These are phyloP conservation scores for Cyberlindnera saturnus DNA, from an alignment of 805 yeast genomes.

Conservation along the genomic window DNA sequence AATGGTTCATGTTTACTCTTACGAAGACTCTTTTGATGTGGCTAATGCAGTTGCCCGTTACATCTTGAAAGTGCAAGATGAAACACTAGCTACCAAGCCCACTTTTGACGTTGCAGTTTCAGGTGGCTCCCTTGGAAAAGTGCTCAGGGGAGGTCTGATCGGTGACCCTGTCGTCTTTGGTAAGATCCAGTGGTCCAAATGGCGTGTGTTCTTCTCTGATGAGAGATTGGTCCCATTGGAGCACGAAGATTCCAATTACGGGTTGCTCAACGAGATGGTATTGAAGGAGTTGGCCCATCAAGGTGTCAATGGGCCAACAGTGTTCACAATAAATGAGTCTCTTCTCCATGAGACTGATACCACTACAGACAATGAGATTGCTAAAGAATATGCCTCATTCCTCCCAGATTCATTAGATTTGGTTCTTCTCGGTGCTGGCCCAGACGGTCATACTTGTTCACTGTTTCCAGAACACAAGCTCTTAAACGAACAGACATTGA, in stretches of 20 bases:
- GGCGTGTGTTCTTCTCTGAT: slow-evolving; percentile 85
- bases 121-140: slow-evolving; percentile 87
- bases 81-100: slow-evolving; percentile 39
- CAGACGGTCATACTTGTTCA: slow-evolving; percentile 95
- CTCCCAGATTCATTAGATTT: slow-evolving; percentile 57
- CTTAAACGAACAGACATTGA: slow-evolving; percentile 44
- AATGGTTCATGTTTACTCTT: slow-evolving; percentile 34
- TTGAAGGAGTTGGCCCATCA: slow-evolving; percentile 31
- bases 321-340: slow-evolving; percentile 59
- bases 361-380: slow-evolving; percentile 43
- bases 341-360: slow-evolving; percentile 52
- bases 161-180: slow-evolving; percentile 40
- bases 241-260: slow-evolving; percentile 82
- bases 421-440: slow-evolving; percentile 84
- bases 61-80: slow-evolving; percentile 56
- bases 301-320: slow-evolving; percentile 44
- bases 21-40: slow-evolving; percentile 50
- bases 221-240: slow-evolving; percentile 84
- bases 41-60: slow-evolving; percentile 62
- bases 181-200: slow-evolving; percentile 57
- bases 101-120: slow-evolving; percentile 74
- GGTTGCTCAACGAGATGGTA: slow-evolving; percentile 57
- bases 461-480: slow-evolving; percentile 80
- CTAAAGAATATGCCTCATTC: slow-evolving; percentile 52
- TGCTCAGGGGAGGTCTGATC: slow-evolving; percentile 55